Percentiles rank a stretch among this genome's conserved stretches.
These are phyloP conservation scores for Phytopythium mirpurense DNA, from an alignment of 352 stramenopile genomes.

Conservation along the genomic window DNA sequence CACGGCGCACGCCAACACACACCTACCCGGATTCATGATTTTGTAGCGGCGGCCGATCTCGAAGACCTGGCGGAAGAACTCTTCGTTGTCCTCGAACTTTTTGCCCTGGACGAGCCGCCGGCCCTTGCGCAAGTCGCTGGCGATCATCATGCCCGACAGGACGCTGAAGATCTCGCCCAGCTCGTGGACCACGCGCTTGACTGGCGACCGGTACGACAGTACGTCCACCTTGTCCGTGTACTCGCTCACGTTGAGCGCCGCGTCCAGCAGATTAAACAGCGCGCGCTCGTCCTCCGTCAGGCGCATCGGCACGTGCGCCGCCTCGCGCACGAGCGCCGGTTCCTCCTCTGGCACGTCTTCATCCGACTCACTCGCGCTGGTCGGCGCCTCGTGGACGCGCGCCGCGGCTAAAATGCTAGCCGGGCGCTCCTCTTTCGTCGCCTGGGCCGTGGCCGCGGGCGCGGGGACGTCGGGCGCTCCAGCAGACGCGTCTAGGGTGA, in stretches of 20 bases:
- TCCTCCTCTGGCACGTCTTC: constrained; percentile 27
- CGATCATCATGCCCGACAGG: constrained; percentile 87
- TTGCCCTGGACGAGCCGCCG: constrained; percentile 86
- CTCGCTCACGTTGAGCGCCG: constrained; percentile 88
- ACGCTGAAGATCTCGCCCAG: constrained; percentile 91
- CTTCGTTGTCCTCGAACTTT: constrained; percentile 84
- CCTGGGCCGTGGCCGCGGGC: not conserved
- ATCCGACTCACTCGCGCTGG: constrained; percentile 25
- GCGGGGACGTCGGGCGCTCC: not conserved
- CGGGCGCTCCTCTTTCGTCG: constrained; percentile 5
- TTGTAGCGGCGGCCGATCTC: constrained; percentile 95
- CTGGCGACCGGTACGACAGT: constrained; percentile 34
- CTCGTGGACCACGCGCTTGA: constrained; percentile 84
- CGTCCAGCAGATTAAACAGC: constrained; percentile 91
- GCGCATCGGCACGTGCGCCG: constrained; percentile 95
- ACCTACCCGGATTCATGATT: constrained; percentile 98
- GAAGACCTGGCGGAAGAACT: constrained; percentile 90
- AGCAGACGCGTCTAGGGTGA: not conserved
- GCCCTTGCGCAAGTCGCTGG: constrained; percentile 84
- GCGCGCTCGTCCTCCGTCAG: constrained; percentile 94
- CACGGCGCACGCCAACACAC: constrained; percentile 41
- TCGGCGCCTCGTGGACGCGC: not conserved
- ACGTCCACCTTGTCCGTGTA: constrained; percentile 94
- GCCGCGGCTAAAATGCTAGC: too few species aligned
- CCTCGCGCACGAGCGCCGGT: constrained; percentile 69